These are phyloP conservation scores for Trametes polyzona DNA, from an alignment of 1,284 basidiomycete species.

Conservation along the genomic window DNA sequence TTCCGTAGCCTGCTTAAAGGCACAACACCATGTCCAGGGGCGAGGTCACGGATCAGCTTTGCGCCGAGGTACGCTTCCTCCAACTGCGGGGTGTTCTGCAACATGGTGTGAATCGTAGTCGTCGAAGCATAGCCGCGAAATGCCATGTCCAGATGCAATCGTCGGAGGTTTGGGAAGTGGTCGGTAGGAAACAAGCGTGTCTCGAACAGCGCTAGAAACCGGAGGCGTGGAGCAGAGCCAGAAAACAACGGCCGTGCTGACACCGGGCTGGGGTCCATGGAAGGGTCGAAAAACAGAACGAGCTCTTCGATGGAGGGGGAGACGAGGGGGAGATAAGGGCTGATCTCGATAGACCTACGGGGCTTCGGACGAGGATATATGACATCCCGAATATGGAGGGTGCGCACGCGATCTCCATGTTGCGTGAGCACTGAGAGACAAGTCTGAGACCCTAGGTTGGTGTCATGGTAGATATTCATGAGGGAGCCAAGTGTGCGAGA, in stretches of 20 bases:
- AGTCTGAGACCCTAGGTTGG: not conserved
- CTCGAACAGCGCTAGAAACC: not conserved
- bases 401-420: not conserved
- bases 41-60: not conserved
- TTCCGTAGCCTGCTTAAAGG: too few relatives aligned
- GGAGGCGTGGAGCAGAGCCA: not conserved
- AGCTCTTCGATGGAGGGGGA: not conserved
- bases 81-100: not conserved
- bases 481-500: not conserved
- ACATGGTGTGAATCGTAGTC: not conserved
- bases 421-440: not conserved
- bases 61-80: not conserved
- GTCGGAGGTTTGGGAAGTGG: not conserved
- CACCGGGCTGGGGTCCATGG: not conserved
- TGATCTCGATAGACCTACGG: too few relatives aligned
- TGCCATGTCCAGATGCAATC: not conserved
- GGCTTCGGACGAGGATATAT: too few relatives aligned
- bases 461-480: not conserved
- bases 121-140: too few relatives aligned
- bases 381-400: not conserved
- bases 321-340: too few relatives aligned
- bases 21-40: too few relatives aligned
- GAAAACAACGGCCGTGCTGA: not conserved
- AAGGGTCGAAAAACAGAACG: too few relatives aligned
- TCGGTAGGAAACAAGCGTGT: not conserved